Conservation (phyloP, 1,139 yeast genomes). For the Suhomyces atakaporum region DNA sequence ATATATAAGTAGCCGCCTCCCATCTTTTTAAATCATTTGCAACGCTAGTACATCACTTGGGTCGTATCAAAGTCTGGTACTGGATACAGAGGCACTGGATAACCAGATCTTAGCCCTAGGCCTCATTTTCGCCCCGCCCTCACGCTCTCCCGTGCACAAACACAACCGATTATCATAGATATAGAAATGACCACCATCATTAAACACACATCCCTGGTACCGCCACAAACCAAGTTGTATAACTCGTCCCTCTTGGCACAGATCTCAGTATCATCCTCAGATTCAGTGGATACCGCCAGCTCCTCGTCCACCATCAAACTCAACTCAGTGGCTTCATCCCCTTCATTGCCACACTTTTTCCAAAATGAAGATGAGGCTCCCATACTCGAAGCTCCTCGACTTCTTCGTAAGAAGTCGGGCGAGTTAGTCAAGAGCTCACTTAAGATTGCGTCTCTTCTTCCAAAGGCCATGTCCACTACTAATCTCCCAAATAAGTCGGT, state of each 20-base stretch:
- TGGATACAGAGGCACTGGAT: constrained; percentile 2
- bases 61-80: constrained; percentile 1
- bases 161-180: too few species aligned
- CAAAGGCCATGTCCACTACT: constrained; percentile 31
- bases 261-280: constrained; percentile 10
- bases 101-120: neutral
- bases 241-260: constrained; percentile 10
- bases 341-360: constrained; percentile 13
- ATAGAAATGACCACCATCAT: too few species aligned
- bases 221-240: constrained; percentile 4
- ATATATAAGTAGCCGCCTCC: constrained; percentile 9
- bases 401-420: constrained; percentile 41
- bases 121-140: neutral
- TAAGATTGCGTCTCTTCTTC: constrained; percentile 30
- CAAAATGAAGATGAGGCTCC: constrained; percentile 5
- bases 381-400: too few species aligned
- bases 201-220: too few species aligned
- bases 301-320: constrained; percentile 13
- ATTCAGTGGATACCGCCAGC: constrained; percentile 12
- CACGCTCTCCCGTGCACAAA: too few species aligned
- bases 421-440: constrained; percentile 44
- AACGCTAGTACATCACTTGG: neutral
- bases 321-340: constrained; percentile 10
- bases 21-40: neutral
- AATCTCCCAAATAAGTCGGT: constrained; percentile 33